phyloP scores from a whole-genome alignment of 139 green algal genomes.

The Picochlorum sp. region DNA sequence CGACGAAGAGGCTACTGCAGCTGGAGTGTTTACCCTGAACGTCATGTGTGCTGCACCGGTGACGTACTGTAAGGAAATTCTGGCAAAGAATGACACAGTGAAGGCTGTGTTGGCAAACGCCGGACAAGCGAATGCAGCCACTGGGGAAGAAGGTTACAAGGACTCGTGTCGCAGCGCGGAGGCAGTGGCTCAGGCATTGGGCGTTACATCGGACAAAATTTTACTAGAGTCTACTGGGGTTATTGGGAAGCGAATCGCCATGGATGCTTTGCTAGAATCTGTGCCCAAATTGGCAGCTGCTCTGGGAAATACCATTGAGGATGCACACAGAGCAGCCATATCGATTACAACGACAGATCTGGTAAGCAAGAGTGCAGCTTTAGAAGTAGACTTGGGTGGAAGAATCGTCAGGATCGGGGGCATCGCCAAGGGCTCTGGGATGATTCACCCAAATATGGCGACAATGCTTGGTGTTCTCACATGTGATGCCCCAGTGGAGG shows the following conservation, averaged over 20 bases:
- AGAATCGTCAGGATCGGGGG: conserved; percentile 71
- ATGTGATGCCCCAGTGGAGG: conserved; percentile 72
- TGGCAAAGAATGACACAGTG: conserved; percentile 47
- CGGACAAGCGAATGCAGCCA: conserved; percentile 92
- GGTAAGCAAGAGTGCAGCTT: conserved; percentile 75
- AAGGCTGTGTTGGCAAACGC: conserved; percentile 82
- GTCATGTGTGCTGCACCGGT: conserved; percentile 92
- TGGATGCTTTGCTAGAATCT: conserved; percentile 64
- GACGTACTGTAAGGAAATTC: conserved; percentile 80
- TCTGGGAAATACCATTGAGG: conserved; percentile 40
- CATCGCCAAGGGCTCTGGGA: conserved; percentile 92
- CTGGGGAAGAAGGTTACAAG: conserved; percentile 60
- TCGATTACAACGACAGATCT: conserved; percentile 89
- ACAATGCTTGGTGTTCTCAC: conserved; percentile 97
- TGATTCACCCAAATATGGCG: conserved; percentile 99
- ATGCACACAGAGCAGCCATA: conserved; percentile 65
- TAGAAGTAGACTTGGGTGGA: conserved; percentile 55
- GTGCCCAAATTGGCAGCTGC: conserved; percentile 59
- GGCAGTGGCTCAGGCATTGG: conserved; percentile 47
- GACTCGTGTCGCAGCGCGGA: conserved; percentile 46
- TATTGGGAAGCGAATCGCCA: conserved; percentile 92
- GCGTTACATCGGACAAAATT: conserved; percentile 42
- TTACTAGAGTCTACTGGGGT: conserved; percentile 65
- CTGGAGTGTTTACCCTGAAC: conserved; percentile 91
- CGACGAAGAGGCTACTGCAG: conserved; percentile 58